A percentile compares a stretch with the other conserved stretches of the same genome.
phyloP scores from a whole-genome alignment of 1,284 basidiomycete genomes.

The Hemileia vastatrix region DNA sequence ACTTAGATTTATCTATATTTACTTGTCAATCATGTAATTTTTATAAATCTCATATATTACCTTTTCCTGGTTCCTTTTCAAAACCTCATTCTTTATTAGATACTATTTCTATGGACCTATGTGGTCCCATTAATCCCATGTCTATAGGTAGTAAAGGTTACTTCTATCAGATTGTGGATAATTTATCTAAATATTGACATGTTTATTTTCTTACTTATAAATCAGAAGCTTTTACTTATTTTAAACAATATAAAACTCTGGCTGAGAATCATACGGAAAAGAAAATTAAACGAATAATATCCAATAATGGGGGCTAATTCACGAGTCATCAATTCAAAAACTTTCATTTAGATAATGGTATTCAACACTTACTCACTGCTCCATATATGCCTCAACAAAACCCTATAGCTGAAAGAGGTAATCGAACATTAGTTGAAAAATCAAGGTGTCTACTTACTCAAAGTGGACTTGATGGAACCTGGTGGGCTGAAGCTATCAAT shows the following conservation, averaged over 20 bases:
- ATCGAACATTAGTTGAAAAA: background rate
- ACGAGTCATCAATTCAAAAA: background rate
- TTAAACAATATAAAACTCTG: background rate
- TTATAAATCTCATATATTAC: too few relatives aligned
- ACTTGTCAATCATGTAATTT: too few relatives aligned
- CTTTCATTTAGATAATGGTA: background rate
- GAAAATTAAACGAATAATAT: background rate
- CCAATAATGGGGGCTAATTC: background rate
- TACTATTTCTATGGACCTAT: too few relatives aligned
- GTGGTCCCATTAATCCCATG: too few relatives aligned
- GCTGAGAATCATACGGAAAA: background rate
- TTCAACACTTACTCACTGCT: background rate
- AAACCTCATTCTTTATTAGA: too few relatives aligned
- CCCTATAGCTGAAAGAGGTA: background rate
- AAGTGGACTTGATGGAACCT: background rate
- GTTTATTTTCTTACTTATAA: too few relatives aligned
- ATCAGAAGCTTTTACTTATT: too few relatives aligned
- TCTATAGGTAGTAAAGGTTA: too few relatives aligned
- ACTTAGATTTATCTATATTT: too few relatives aligned
- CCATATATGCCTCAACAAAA: constrained; percentile 6
- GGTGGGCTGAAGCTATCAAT: constrained; percentile 1
- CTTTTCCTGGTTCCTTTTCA: too few relatives aligned
- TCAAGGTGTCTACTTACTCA: background rate
- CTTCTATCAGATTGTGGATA: too few relatives aligned
- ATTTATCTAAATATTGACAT: too few relatives aligned